phyloP scores from a whole-genome alignment of 1,284 basidiomycete species.

The Xerocomus minutiporus region DNA sequence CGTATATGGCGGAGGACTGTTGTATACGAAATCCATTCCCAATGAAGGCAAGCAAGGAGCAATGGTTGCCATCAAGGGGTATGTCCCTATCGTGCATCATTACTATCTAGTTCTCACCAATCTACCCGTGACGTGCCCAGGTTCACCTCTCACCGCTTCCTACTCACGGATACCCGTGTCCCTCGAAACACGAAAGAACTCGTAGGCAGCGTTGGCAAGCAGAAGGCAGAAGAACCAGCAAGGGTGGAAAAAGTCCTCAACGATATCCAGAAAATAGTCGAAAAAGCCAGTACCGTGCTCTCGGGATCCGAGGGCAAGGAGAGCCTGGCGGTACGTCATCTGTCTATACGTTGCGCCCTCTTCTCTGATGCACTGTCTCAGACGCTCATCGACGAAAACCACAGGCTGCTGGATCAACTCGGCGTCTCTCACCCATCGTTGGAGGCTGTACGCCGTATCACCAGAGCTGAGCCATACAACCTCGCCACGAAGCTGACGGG shows the following conservation, averaged over 20 bases:
- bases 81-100: slow-evolving; percentile 28
- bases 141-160: slow-evolving; percentile 70
- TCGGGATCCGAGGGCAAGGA: slow-evolving; percentile 41
- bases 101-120: slow-evolving; percentile 18
- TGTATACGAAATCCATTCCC: slow-evolving; percentile 70
- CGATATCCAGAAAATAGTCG: slow-evolving; percentile 77
- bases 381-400: slow-evolving; percentile 86
- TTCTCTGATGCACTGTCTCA: slow-evolving; percentile 29
- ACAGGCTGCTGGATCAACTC: slow-evolving; percentile 78
- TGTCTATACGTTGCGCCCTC: not conserved
- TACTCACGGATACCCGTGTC: slow-evolving; percentile 91
- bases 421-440: slow-evolving; percentile 91
- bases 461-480: slow-evolving; percentile 57
- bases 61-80: slow-evolving; percentile 86
- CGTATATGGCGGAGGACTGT: slow-evolving; percentile 89
- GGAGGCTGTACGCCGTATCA: slow-evolving; percentile 76
- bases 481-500: slow-evolving; percentile 97
- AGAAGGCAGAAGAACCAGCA: slow-evolving; percentile 75
- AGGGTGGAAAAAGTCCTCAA: slow-evolving; percentile 70
- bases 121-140: slow-evolving; percentile 29
- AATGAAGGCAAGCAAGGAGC: slow-evolving; percentile 73
- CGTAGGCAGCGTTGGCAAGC: slow-evolving; percentile 81
- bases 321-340: slow-evolving; percentile 51
- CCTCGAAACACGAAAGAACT: slow-evolving; percentile 92
- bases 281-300: slow-evolving; percentile 74